Evolutionary conservation across 306 rosid genomes (phyloP), one percentile per base, ranked within the genome.

Genomic region (Alnus rubra): DNA sequence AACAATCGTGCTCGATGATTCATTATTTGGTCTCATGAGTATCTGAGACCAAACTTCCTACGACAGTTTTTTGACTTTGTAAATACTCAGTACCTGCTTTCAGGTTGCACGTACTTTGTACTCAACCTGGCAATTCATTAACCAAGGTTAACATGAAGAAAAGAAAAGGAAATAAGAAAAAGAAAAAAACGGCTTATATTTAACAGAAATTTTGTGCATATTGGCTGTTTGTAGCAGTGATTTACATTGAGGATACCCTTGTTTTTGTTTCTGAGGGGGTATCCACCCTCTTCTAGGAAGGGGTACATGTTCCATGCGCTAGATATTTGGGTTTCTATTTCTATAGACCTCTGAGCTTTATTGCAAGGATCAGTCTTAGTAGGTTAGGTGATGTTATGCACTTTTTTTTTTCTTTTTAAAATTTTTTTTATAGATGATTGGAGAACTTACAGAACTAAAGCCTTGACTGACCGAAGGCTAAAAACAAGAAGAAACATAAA

Each of bases 81-180:
- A 92, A 82, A 89, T 90, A 82, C 87, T 89, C 82, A 76, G 82
- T 76, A 76, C 86, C 74, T 45, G 87, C 75, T 82, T 63, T 62
- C 58, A 70, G 88, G 90, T 80, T 81, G 87, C 79, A 10, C 84
- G 79, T 80, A 81, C 85, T 72, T 82, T 79, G 78, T 82, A 69
- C 81, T 82, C 84, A 80, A 86, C 87, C 93, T 83, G 85, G 59
- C 75, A 54, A 13, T 79, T 89, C 81, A 80, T 86, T 64, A 31
- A 35, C 81, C 39, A 79, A 73, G 62, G 68, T 82, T 67, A 87
- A 81, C 82, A 71, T 76, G 81, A 76, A 80, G 76, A 78, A 71
- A 81, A 48, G 13, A 44, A n/a, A n/a, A 31, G 69, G 28, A 54
- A 19, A 51, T 82, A 50, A 23, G 74, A 16, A 65, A 69, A 74